Evolutionary conservation across 768 basidiomycete genomes (phyloP), one percentile per base, ranked within the genome.

Genomic region (Boletales sp.): DNA sequence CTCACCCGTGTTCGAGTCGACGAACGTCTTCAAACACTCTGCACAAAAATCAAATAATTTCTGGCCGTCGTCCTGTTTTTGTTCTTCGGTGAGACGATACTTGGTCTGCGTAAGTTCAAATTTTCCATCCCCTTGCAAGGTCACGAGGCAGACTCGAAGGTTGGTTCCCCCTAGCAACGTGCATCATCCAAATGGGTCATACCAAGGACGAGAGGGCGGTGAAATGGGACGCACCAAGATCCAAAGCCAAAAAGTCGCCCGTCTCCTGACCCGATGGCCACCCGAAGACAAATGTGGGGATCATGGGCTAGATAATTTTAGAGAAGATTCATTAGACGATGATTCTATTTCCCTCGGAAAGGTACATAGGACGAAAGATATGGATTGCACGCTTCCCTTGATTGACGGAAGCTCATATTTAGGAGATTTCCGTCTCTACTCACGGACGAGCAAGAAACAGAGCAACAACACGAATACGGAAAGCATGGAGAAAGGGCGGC

Each of bases 81-180:
- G 96, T 62, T 97, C 96, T 64, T 99, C 96, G 1, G 90, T 84
- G 40, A 99, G 81, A 44, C 94, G 87, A 70, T 97, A 98, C 70
- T 99, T 99, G 33, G 94, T 87, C 66, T 98, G 95, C 0, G 94
- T 93, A 58, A 99, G 87, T 71, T 97, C 94, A 67, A 98, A 99
- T 74, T 95, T 94, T 51, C 96, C 95, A 10, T 84, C 80, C 21
- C 96, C 96, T 58, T 88, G 83, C 2, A 99, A 75, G 28, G 85
- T 89, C 44, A 99, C 95, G 39, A 96, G 86, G 72, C 96, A 99
- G 39, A 97, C 96, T 39, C 96, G 93, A n/a, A 99, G 80, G 64
- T 99, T 98, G 19, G 95, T 98, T 32, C 94, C 94, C 45, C 90
- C 90, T 90, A 51, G 15, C 1, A 30, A 48, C 6, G n/a, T 6